Conservation (phyloP, 2,329 filamentous ascomycete genomes). For the Aspergillus candidus region DNA sequence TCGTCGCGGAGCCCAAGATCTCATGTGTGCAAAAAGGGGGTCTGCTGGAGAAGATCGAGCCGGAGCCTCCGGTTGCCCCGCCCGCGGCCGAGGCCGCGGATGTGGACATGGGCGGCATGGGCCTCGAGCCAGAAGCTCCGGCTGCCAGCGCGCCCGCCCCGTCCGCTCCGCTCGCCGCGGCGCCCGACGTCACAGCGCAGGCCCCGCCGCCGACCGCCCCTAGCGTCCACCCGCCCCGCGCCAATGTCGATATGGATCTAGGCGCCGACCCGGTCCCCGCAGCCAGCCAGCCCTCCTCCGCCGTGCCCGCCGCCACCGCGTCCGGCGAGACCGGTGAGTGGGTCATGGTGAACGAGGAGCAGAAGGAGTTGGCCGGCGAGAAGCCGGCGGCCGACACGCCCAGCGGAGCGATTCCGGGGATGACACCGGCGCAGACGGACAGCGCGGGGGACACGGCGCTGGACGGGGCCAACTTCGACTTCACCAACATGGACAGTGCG, state of each 20-base stretch:
- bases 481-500: slow-evolving; percentile 56
- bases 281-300: no score
- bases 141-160: slow-evolving; percentile 7
- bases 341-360: slow-evolving; percentile 66
- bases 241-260: slow-evolving; percentile 49
- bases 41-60: slow-evolving; percentile 51
- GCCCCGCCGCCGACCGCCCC: slow-evolving; percentile 7
- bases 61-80: slow-evolving; percentile 18
- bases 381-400: slow-evolving; percentile 14
- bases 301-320: slow-evolving; percentile 28
- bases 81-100: slow-evolving; percentile 19
- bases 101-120: slow-evolving; percentile 30
- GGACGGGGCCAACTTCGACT: slow-evolving; percentile 39
- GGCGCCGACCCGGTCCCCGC: slow-evolving; percentile 29
- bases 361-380: slow-evolving; percentile 29
- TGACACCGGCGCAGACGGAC: slow-evolving; percentile 19
- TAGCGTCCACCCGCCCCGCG: slow-evolving; percentile 13
- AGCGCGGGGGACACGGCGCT: slow-evolving; percentile 25
- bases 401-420: slow-evolving; percentile 19
- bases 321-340: slow-evolving; percentile 58
- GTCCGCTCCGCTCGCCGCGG: slow-evolving; percentile 39
- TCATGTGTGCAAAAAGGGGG: slow-evolving; percentile 73
- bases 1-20: slow-evolving; percentile 58
- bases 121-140: slow-evolving; percentile 24
- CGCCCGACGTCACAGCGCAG: slow-evolving; percentile 15